These are phyloP conservation scores for Saccharomycodes ludwigii DNA, from an alignment of 805 yeast species.

Conservation along the genomic window DNA sequence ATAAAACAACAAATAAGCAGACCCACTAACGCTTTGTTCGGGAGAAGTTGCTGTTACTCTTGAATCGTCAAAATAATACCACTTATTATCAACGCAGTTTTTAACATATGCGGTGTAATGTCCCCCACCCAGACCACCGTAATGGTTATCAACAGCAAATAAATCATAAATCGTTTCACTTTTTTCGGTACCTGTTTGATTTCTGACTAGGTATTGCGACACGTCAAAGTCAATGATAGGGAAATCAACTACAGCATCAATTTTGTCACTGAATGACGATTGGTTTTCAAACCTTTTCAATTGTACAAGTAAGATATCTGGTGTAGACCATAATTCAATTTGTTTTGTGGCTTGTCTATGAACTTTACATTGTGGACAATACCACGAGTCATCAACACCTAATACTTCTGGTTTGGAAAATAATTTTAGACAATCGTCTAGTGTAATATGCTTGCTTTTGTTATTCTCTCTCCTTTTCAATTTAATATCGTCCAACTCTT, in stretches of 20 bases:
- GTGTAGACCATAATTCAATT: conserved; percentile 86
- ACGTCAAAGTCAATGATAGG: conserved; percentile 78
- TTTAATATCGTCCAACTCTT: conserved; percentile 2
- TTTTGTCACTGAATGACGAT: conserved; percentile 77
- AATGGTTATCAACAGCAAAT: conserved; percentile 90
- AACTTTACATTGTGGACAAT: conserved; percentile 79
- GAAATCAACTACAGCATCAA: conserved; percentile 72
- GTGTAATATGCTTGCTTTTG: conserved; percentile 33
- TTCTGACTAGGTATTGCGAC: conserved; percentile 37
- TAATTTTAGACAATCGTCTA: conserved; percentile 61
- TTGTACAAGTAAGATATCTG: conserved; percentile 83
- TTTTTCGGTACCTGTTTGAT: conserved; percentile 5
- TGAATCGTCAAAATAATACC: conserved; percentile 90
- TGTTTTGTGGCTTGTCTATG: conserved; percentile 86
- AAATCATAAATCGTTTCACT: conserved; percentile 63
- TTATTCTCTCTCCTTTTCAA: conserved; percentile 13
- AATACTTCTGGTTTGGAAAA: conserved; percentile 77
- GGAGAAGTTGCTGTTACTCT: conserved; percentile 54
- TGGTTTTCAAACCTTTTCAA: conserved; percentile 82
- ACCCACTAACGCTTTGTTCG: conserved; percentile 48
- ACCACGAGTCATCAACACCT: conserved; percentile 87
- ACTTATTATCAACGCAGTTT: conserved; percentile 59
- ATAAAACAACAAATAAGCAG: conserved; percentile 83
- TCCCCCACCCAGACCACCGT: conserved; percentile 94
- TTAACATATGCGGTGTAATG: conserved; percentile 88